These are phyloP conservation scores for Microascus cirrosus DNA, from an alignment of 2,329 filamentous ascomycete genomes.

Conservation along the genomic window DNA sequence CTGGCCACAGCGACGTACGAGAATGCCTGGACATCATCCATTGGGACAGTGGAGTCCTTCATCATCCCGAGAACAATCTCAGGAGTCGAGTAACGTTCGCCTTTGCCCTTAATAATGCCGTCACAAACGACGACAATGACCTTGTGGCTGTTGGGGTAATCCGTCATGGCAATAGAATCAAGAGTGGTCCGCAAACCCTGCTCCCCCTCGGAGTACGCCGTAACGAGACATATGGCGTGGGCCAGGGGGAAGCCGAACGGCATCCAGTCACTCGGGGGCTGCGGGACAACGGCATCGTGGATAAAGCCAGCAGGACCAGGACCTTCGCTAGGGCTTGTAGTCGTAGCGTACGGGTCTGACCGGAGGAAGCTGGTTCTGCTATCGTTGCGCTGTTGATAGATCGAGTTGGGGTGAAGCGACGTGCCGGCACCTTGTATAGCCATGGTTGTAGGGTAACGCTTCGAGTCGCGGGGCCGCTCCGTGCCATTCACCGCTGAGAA, in stretches of 20 bases:
- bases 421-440: conserved; percentile 72
- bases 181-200: conserved; percentile 87
- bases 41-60: conserved; percentile 73
- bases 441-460: conserved; percentile 76
- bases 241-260: conserved; percentile 92
- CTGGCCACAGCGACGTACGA: conserved; percentile 95
- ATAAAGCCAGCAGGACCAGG: conserved; percentile 88
- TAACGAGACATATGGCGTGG: conserved; percentile 88
- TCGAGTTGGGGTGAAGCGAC: conserved; percentile 56
- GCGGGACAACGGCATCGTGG: conserved; percentile 88
- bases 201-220: conserved; percentile 91
- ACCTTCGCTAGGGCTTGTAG: conserved; percentile 50
- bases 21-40: conserved; percentile 76
- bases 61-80: conserved; percentile 90
- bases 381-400: conserved; percentile 59
- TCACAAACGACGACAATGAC: conserved; percentile 93
- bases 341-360: conserved; percentile 41
- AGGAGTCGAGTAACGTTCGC: conserved; percentile 76
- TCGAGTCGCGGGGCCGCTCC: conserved; percentile 43
- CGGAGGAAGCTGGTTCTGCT: conserved; percentile 56
- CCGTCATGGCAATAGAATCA: conserved; percentile 92
- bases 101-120: conserved; percentile 92
- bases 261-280: conserved; percentile 94
- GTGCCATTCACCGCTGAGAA: conserved; percentile 85
- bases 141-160: conserved; percentile 99